Conservation (phyloP, 2,329 filamentous ascomycete genomes). For the Penicillium expansum region DNA sequence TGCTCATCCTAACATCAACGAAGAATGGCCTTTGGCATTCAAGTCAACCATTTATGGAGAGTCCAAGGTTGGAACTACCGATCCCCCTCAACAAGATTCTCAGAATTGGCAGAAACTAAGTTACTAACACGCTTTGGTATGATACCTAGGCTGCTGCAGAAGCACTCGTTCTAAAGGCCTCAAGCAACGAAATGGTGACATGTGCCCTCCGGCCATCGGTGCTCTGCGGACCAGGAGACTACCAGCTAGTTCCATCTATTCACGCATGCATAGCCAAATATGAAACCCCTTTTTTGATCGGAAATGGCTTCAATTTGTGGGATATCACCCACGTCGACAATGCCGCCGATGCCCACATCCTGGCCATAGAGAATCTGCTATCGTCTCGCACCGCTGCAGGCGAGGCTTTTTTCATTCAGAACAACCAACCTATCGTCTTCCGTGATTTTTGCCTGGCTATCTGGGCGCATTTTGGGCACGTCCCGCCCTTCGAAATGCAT, state of each 20-base stretch:
- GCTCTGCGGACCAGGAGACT: slow-evolving; percentile 45
- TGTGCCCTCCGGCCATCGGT: slow-evolving; percentile 46
- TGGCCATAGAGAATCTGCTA: slow-evolving; percentile 45
- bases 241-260: slow-evolving; percentile 43
- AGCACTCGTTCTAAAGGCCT: slow-evolving; percentile 40
- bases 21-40: slow-evolving; percentile 39
- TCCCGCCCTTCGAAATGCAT: slow-evolving; percentile 47
- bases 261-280: slow-evolving; percentile 45
- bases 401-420: slow-evolving; percentile 48
- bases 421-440: slow-evolving; percentile 47
- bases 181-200: slow-evolving; percentile 34
- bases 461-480: slow-evolving; percentile 50
- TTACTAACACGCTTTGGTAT: slow-evolving; percentile 1
- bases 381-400: slow-evolving; percentile 42
- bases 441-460: slow-evolving; percentile 46
- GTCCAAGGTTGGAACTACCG: slow-evolving; percentile 35
- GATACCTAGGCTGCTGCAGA: slow-evolving; percentile 40
- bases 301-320: slow-evolving; percentile 44
- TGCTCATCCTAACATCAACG: slow-evolving; percentile 40
- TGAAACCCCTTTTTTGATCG: slow-evolving; percentile 44
- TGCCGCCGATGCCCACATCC: slow-evolving; percentile 46
- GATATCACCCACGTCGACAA: slow-evolving; percentile 47
- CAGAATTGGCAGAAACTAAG: not conserved
- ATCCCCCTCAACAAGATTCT: not conserved
- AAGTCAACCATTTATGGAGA: slow-evolving; percentile 46